Evolutionary conservation across 805 yeast genomes (phyloP).

Genomic region (Candida quercuum): DNA sequence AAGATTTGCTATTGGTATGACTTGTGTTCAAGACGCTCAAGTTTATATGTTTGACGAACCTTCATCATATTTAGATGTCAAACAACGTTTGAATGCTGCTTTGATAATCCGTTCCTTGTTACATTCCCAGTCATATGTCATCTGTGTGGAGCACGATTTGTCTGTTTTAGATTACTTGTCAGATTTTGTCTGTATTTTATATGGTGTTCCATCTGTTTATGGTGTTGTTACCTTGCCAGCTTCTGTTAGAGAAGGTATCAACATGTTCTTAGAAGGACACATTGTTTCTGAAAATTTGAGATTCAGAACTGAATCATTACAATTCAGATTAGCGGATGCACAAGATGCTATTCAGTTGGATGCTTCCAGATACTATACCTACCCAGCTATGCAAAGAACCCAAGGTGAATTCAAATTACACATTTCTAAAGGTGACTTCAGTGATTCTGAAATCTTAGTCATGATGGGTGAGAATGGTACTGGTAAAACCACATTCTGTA

Average conservation of each 20-base stretch:
- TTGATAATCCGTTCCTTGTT: constrained; percentile 84
- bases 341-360: constrained; percentile 71
- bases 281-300: constrained; percentile 95
- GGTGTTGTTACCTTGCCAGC: constrained; percentile 98
- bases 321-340: constrained; percentile 89
- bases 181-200: constrained; percentile 92
- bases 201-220: constrained; percentile 97
- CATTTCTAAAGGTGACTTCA: constrained; percentile 84
- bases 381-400: constrained; percentile 83
- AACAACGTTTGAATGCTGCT: constrained; percentile 98
- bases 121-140: constrained; percentile 73
- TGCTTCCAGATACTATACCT: constrained; percentile 69
- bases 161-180: constrained; percentile 96
- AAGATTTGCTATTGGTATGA: constrained; percentile 96
- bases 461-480: constrained; percentile 99
- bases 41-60: constrained; percentile 99
- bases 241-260: constrained; percentile 98
- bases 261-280: constrained; percentile 96
- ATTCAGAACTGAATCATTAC: constrained; percentile 93
- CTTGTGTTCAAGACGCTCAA: constrained; percentile 90
- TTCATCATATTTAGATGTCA: constrained; percentile 95
- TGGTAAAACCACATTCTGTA: constrained; percentile 98
- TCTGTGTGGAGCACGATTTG: constrained; percentile 98
- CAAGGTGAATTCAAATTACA: constrained; percentile 92
- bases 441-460: constrained; percentile 94